Base-by-base conservation (phyloP, 2,329 filamentous ascomycete species). In the Raffaelea ambrosiae region DNA sequence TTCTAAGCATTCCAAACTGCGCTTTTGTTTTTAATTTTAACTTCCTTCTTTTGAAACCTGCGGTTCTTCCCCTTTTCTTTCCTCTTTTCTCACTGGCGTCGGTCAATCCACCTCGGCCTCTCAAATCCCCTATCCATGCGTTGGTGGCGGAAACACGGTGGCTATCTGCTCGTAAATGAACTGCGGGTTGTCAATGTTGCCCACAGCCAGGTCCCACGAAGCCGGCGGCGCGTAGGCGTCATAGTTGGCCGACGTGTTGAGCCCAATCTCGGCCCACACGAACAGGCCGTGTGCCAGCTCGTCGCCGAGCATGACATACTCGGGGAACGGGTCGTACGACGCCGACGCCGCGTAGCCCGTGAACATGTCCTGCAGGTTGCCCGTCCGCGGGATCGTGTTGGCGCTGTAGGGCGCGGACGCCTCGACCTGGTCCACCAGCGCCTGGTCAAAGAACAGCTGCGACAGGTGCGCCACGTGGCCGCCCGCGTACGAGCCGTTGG, bases 401-500 rank as follows among this genome's bases (percentile, higher is more conserved):
- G 59, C 58, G 51, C 56, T 65, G 49, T 71, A 69, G 0, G 66
- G 66, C 3, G 57, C 54, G 3, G 57, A 60, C 7, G 55, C 55
- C 49, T 70, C 66, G 48, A 71, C 26, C 18, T 21, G 63, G 54
- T 73, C 67, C 47, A 65, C 58, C 36, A 69, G 59, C 5, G 58
- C 47, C 48, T 71, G 60, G 50, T 64, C 63, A 53, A 66, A 71
- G 58, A 67, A 71, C 2, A 71, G 53, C 55, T 70, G 68, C n/a
- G 61, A 63, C 26, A 71, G 61, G 51, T 72, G 68, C n/a, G 63
- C 61, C 5, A 66, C 61, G 7, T 55, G 56, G 3, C 66, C 66
- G 44, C 63, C 65, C 26, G 60, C 55, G 51, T 64, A 68, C 47
- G 76, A 79, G 54, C 69, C 67, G 64, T 80, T 79, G 43, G 66